Percentiles rank a stretch among this genome's conserved stretches.
Conservation (phyloP, 139 green algal genomes). For the Auxenochlorella pyrenoidosa region DNA sequence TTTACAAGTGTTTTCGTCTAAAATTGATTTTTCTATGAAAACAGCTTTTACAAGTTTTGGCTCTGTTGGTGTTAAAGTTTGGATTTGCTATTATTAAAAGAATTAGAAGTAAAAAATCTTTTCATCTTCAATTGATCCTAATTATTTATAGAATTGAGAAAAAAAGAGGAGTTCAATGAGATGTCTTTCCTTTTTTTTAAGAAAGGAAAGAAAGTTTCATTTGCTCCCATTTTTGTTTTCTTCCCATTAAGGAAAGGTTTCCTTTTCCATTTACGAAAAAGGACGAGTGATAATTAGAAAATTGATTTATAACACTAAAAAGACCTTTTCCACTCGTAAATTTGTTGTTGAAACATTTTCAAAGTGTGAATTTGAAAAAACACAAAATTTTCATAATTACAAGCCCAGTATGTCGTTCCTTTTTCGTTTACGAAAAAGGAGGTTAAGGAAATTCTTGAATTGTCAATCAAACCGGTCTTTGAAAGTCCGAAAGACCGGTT, state of each 20-base stretch:
- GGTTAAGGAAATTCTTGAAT: no score
- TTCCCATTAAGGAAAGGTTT: no score
- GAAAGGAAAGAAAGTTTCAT: background rate
- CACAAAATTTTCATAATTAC: no score
- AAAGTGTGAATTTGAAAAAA: no score
- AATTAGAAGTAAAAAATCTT: background rate
- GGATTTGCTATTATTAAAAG: conserved; percentile 33
- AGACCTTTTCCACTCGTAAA: background rate
- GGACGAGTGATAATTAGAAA: background rate
- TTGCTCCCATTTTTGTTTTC: background rate
- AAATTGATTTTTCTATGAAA: conserved; percentile 31
- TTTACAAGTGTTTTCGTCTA: conserved; percentile 35
- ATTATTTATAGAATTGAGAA: background rate
- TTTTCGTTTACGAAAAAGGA: no score
- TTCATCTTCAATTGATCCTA: background rate
- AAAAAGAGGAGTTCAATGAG: background rate
- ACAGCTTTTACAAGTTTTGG: conserved; percentile 43
- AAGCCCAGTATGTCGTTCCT: no score
- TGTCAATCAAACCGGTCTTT: no score
- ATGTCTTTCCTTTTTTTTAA: no score
- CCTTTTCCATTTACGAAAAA: no score
- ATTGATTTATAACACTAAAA: background rate
- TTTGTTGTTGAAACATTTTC: background rate
- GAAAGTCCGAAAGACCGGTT: no score
- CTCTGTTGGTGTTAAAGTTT: conserved; percentile 41